These are phyloP conservation scores for Pseudoneurospora amorphoporcata DNA, from an alignment of 495 filamentous ascomycete species.

Conservation along the genomic window DNA sequence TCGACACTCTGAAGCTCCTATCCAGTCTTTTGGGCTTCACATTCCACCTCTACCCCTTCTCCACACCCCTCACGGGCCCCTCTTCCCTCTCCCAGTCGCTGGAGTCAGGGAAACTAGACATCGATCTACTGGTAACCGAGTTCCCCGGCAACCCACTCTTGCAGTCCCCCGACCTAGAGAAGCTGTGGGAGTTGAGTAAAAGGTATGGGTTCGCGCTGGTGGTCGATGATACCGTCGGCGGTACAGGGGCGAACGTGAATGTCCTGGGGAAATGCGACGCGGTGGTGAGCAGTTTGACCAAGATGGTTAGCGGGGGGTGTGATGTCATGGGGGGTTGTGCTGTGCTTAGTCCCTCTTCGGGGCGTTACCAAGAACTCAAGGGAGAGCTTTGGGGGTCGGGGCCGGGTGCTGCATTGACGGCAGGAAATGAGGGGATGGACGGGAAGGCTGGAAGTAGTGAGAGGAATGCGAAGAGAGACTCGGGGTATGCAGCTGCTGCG, in stretches of 20 bases:
- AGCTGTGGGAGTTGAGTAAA: not conserved
- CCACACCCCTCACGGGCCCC: not conserved
- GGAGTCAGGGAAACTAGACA: not conserved
- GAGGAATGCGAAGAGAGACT: not conserved
- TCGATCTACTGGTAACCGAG: conserved; percentile 15
- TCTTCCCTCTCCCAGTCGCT: not conserved
- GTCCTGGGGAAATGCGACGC: conserved; percentile 10
- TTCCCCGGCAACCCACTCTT: conserved; percentile 22
- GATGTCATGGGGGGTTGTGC: conserved; percentile 20
- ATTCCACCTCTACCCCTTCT: not conserved
- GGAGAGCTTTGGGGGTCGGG: not conserved
- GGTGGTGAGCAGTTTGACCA: conserved; percentile 18
- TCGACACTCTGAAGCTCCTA: conserved; percentile 19
- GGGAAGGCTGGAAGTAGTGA: not conserved
- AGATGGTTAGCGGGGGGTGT: conserved; percentile 19
- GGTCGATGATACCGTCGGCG: conserved; percentile 19
- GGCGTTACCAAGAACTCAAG: not conserved
- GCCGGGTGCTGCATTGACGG: too few species aligned
- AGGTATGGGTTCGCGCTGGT: conserved; percentile 6
- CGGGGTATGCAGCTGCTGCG: not conserved
- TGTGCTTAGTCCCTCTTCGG: not conserved
- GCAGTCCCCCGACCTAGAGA: conserved; percentile 6
- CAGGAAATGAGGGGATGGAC: not conserved
- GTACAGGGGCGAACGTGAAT: conserved; percentile 7
- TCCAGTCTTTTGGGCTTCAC: not conserved